These are phyloP conservation scores for Stemphylium beticola DNA, from an alignment of 2,329 filamentous ascomycete species.

Conservation along the genomic window DNA sequence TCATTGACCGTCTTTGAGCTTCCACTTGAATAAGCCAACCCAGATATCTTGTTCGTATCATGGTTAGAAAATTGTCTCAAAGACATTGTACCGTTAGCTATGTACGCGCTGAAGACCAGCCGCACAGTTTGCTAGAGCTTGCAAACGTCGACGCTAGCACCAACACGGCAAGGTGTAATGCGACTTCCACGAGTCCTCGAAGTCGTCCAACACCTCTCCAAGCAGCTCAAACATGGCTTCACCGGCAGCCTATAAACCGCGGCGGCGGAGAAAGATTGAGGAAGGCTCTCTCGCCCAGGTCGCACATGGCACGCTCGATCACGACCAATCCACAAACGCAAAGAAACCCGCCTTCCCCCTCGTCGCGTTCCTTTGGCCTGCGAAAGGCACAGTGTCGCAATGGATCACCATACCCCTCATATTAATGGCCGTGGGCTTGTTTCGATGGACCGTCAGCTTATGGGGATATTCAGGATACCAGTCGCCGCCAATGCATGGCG, in stretches of 20 bases:
- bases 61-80: neutral
- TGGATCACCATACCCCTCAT: slow-evolving; percentile 90
- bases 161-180: slow-evolving; percentile 6
- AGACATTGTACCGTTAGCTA: neutral
- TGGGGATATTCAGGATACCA: slow-evolving; percentile 94
- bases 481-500: slow-evolving; percentile 88
- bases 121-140: neutral
- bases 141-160: slow-evolving; percentile 6
- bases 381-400: slow-evolving; percentile 81
- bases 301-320: slow-evolving; percentile 52
- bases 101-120: neutral
- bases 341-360: slow-evolving; percentile 80
- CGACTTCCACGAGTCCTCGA: slow-evolving; percentile 17
- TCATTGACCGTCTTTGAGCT: too few relatives aligned
- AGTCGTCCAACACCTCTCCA: slow-evolving; percentile 1
- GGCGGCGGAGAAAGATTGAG: slow-evolving; percentile 53
- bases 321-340: slow-evolving; percentile 54
- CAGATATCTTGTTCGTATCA: too few relatives aligned
- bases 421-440: slow-evolving; percentile 87
- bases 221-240: slow-evolving; percentile 38
- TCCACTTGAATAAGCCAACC: too few relatives aligned
- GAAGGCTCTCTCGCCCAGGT: slow-evolving; percentile 48
- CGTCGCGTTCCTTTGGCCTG: slow-evolving; percentile 92
- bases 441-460: slow-evolving; percentile 88
- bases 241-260: slow-evolving; percentile 48